Conservation (phyloP, 345 rosid species). For the Moricandia arvensis region DNA sequence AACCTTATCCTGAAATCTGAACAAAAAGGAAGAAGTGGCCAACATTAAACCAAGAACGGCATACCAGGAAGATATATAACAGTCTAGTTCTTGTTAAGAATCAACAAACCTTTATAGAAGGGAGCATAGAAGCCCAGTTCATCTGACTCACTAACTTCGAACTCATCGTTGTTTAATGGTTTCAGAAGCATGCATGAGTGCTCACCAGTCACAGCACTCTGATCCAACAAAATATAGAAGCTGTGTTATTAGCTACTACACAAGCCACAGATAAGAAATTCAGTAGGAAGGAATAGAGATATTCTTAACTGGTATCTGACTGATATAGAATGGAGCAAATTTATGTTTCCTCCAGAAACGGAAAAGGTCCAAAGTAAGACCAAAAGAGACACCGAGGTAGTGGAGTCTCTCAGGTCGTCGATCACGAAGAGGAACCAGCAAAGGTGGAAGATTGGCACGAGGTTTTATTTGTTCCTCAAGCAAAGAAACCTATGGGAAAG, state of each 20-base stretch:
- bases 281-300: conserved; percentile 7
- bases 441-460: conserved; percentile 74
- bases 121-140: conserved; percentile 91
- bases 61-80: conserved; percentile 20
- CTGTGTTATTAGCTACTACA: conserved; percentile 18
- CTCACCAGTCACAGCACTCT: conserved; percentile 93
- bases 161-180: conserved; percentile 67
- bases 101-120: conserved; percentile 68
- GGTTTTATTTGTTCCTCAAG: conserved; percentile 85
- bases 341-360: conserved; percentile 91
- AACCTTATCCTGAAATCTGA: conserved; percentile 79
- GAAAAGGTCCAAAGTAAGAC: conserved; percentile 89
- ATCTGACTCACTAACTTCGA: conserved; percentile 61
- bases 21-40: conserved; percentile 33
- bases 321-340: conserved; percentile 84
- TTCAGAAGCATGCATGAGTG: conserved; percentile 89
- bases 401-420: conserved; percentile 83
- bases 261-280: conserved; percentile 9
- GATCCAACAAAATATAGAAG: conserved; percentile 32
- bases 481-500: conserved; percentile 63
- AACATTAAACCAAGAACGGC: conserved; percentile 16
- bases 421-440: conserved; percentile 82
- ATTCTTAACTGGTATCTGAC: conserved; percentile 80
- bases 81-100: conserved; percentile 29
- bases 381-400: conserved; percentile 92